Evolutionary conservation across 805 yeast genomes (phyloP).

Genomic region (Candida nitratophila): DNA sequence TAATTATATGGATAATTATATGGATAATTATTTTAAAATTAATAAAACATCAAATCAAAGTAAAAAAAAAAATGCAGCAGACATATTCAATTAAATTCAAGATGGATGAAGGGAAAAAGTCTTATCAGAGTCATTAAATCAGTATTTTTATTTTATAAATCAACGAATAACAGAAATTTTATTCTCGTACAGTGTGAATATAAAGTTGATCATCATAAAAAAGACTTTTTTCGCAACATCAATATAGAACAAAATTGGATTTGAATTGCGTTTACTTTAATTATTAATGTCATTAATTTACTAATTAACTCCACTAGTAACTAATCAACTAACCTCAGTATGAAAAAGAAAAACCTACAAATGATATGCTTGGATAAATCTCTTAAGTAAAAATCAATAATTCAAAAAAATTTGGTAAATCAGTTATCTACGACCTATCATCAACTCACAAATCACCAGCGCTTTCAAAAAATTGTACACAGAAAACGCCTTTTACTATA

Average conservation of each 20-base stretch:
- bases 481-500: conserved; percentile 38
- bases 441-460: conserved; percentile 41
- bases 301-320: background rate
- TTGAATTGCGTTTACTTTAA: too few relatives aligned
- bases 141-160: conserved; percentile 35
- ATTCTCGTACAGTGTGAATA: conserved; percentile 55
- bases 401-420: background rate
- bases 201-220: conserved; percentile 21
- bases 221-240: too few relatives aligned
- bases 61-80: too few relatives aligned
- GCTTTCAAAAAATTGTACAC: conserved; percentile 45
- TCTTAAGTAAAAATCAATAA: background rate
- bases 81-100: too few relatives aligned
- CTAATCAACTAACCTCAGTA: too few relatives aligned
- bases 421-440: conserved; percentile 34
- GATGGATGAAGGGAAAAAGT: too few relatives aligned
- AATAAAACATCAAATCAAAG: too few relatives aligned
- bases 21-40: too few relatives aligned
- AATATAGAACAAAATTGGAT: too few relatives aligned
- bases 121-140: conserved; percentile 47
- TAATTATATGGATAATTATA: too few relatives aligned
- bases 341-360: conserved; percentile 1
- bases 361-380: too few relatives aligned
- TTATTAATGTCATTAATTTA: background rate
- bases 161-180: conserved; percentile 22